These are phyloP conservation scores for Rhizophagus sp. DNA, from an alignment of 192 early-diverging fungal genomes.

Conservation along the genomic window DNA sequence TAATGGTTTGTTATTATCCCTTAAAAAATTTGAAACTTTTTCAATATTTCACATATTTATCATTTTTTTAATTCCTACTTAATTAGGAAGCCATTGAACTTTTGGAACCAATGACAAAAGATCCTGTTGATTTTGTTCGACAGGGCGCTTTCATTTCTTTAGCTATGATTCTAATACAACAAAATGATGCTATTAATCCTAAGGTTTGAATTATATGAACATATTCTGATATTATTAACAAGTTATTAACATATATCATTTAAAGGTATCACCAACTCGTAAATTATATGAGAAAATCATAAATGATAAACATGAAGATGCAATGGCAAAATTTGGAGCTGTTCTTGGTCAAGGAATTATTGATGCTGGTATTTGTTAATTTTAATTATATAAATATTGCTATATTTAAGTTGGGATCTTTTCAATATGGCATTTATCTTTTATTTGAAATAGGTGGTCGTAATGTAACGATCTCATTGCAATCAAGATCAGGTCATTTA, in stretches of 20 bases:
- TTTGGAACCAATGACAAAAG: constrained; percentile 97
- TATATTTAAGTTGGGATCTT: neutral
- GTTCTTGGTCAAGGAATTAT: constrained; percentile 96
- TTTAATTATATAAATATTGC: neutral
- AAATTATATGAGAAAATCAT: constrained; percentile 89
- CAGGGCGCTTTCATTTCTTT: constrained; percentile 95
- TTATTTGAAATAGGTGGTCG: constrained; percentile 67
- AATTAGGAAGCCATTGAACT: constrained; percentile 83
- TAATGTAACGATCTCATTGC: constrained; percentile 94
- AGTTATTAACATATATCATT: neutral
- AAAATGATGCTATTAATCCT: constrained; percentile 82
- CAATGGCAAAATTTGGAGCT: constrained; percentile 94
- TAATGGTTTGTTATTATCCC: constrained; percentile 41
- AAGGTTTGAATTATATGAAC: constrained; percentile 41
- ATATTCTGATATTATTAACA: neutral
- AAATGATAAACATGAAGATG: constrained; percentile 89
- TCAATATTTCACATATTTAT: neutral
- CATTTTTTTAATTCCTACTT: neutral
- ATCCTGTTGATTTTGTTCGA: constrained; percentile 95
- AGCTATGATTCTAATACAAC: constrained; percentile 95
- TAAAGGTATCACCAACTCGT: constrained; percentile 71
- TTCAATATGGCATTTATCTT: neutral
- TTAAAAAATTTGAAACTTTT: neutral
- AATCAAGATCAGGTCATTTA: constrained; percentile 81
- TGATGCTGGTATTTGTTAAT: constrained; percentile 71